Conservation (phyloP, 768 basidiomycete genomes). For the Trametes elegans region DNA sequence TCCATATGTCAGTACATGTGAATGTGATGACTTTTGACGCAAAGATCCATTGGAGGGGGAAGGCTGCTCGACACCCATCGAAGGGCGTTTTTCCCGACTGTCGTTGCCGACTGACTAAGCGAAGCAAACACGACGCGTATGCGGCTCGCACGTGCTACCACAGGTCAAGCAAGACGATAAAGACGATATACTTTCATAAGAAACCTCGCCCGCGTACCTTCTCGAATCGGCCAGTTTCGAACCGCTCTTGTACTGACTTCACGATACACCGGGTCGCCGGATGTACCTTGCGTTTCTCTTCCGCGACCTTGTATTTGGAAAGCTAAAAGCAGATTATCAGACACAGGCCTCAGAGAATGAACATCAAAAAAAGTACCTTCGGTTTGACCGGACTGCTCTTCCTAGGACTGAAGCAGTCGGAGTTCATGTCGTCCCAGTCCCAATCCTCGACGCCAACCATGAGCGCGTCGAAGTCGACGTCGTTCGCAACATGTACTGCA, state of each 20-base stretch:
- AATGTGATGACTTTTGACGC: too few species aligned
- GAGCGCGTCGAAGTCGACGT: slow-evolving; percentile 47
- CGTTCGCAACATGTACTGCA: background rate
- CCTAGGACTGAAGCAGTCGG: slow-evolving; percentile 49
- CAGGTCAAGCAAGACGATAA: too few species aligned
- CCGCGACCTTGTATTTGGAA: background rate
- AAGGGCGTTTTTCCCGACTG: too few species aligned
- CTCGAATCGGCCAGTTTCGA: slow-evolving; percentile 31
- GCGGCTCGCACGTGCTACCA: too few species aligned
- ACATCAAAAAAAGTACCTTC: background rate
- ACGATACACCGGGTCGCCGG: slow-evolving; percentile 58
- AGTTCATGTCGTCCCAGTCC: slow-evolving; percentile 63
- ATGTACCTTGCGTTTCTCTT: slow-evolving; percentile 23
- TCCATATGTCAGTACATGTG: background rate
- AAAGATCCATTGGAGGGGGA: too few species aligned
- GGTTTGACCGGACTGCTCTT: slow-evolving; percentile 34
- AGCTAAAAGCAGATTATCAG: background rate
- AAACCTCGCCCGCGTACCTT: too few species aligned
- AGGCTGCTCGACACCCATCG: too few species aligned
- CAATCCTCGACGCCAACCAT: slow-evolving; percentile 68
- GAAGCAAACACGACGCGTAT: background rate
- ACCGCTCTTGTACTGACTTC: slow-evolving; percentile 41
- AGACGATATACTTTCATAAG: too few species aligned
- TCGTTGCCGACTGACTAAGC: background rate
- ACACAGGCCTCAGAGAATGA: background rate